Base-by-base conservation (phyloP, 1,284 basidiomycete species). In the Trametes polyzona region DNA sequence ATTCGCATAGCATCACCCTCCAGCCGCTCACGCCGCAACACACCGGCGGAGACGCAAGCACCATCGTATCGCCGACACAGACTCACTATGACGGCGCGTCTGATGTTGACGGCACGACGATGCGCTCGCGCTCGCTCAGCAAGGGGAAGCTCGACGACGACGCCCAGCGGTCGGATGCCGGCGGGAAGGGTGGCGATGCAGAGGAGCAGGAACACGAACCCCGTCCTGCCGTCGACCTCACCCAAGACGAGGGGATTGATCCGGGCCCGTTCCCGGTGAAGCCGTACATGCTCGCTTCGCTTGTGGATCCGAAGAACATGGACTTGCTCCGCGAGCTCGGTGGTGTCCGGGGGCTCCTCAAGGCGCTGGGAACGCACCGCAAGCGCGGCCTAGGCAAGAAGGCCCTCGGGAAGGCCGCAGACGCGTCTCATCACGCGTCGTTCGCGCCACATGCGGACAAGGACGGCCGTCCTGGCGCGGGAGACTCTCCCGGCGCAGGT, bases 231-330 rank as follows among this genome's bases (percentile, higher is more conserved):
- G 57, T 75, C 4, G 78, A 80, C 52, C 68, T 81, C 14, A 70
- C 73, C 16, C 78, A 84, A 64, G 88, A 90, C 63, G 81, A 82
- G 37, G 76, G 77, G n/a, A 78, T 83, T 39, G 84, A 95, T 70
- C 84, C 88, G 0, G 73, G 83, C 0, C 90, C 92, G 0, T 94
- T 92, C 70, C 66, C 69, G 10, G 86, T 89, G 68, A 86, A 83
- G 55, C 93, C 96, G 0, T 85, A 83, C 59, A 78, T 82, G 52
- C 86, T 99, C 5, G 95, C 95, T 19, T 83, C 87, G 59, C 83
- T 98, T 46, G 86, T 98, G 46, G 96, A 98, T 71, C 95, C 95
- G 17, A 96, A 96, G 76, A 85, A 76, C 60, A 67, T 96, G 8
- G 81, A 88, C 1, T 73, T 81, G 32, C 81, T 99, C 17, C 78